A percentile compares a stretch with the other conserved stretches of the same genome.
These are phyloP conservation scores for Ophryocystis elektroscirrha DNA, from an alignment of 169 alveolate species.

Conservation along the genomic window DNA sequence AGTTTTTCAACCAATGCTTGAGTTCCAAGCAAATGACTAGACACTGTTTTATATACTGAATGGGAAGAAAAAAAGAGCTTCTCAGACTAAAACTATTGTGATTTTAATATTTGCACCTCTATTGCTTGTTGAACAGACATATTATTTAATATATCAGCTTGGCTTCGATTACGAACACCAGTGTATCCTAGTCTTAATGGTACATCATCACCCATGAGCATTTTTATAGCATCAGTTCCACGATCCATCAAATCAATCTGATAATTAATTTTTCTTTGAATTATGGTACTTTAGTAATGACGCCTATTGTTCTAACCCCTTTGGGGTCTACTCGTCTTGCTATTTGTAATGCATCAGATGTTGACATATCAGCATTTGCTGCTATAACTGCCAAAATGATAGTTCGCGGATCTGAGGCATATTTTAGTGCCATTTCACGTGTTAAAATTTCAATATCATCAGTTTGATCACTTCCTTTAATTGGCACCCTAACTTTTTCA, in stretches of 20 bases:
- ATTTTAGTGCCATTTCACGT: slow-evolving; percentile 63
- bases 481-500: slow-evolving; percentile 49
- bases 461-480: slow-evolving; percentile 77
- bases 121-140: background rate
- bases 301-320: slow-evolving; percentile 89
- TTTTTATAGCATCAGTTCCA: slow-evolving; percentile 85
- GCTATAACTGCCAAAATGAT: slow-evolving; percentile 82
- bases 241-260: slow-evolving; percentile 92
- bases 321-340: slow-evolving; percentile 93
- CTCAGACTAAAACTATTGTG: slow-evolving; percentile 59
- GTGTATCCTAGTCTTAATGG: slow-evolving; percentile 83
- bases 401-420: slow-evolving; percentile 62
- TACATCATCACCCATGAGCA: slow-evolving; percentile 78
- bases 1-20: slow-evolving; percentile 70
- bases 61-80: slow-evolving; percentile 63
- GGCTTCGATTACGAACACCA: slow-evolving; percentile 69
- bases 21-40: slow-evolving; percentile 57
- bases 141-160: background rate
- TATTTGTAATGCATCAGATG: slow-evolving; percentile 54
- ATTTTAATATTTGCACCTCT: too few relatives aligned
- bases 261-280: background rate
- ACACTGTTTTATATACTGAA: slow-evolving; percentile 35
- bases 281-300: slow-evolving; percentile 17
- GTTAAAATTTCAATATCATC: slow-evolving; percentile 78
- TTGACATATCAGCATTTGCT: slow-evolving; percentile 72